phyloP scores from a whole-genome alignment of 805 yeast genomes.

The Peterozyma xylosa region DNA sequence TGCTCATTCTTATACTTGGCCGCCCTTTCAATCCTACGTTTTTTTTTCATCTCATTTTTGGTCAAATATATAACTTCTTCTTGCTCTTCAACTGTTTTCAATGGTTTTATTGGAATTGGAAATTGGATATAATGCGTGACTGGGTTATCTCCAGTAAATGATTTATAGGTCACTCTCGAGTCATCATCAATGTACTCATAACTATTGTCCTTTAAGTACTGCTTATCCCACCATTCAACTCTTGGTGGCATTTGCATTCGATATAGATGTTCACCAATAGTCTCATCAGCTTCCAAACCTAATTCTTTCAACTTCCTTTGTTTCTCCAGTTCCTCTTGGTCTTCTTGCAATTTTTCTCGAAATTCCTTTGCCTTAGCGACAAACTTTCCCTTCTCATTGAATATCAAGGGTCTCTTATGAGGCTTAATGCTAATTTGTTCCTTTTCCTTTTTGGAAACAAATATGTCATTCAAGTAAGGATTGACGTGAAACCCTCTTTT shows the following conservation, averaged over 20 bases:
- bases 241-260: conserved; percentile 45
- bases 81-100: no score
- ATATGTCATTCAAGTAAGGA: conserved; percentile 23
- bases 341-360: conserved; percentile 31
- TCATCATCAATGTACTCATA: conserved; percentile 27
- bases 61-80: conserved; percentile 50
- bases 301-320: conserved; percentile 22
- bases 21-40: conserved; percentile 64
- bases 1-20: conserved; percentile 60
- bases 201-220: conserved; percentile 32
- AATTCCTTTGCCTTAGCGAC: conserved; percentile 44
- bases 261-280: conserved; percentile 50
- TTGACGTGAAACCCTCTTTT: conserved; percentile 20
- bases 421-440: conserved; percentile 12
- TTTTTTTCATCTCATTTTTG: conserved; percentile 65
- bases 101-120: conserved; percentile 44
- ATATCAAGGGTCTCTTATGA: conserved; percentile 30
- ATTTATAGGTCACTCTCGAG: conserved; percentile 23
- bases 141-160: conserved; percentile 33
- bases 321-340: conserved; percentile 24
- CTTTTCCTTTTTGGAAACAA: conserved; percentile 10
- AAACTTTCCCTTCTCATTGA: conserved; percentile 60
- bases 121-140: conserved; percentile 74
- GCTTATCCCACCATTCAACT: conserved; percentile 88
- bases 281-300: conserved; percentile 43